phyloP scores from a whole-genome alignment of 2,329 filamentous ascomycete genomes.

The Talaromyces sp. region DNA sequence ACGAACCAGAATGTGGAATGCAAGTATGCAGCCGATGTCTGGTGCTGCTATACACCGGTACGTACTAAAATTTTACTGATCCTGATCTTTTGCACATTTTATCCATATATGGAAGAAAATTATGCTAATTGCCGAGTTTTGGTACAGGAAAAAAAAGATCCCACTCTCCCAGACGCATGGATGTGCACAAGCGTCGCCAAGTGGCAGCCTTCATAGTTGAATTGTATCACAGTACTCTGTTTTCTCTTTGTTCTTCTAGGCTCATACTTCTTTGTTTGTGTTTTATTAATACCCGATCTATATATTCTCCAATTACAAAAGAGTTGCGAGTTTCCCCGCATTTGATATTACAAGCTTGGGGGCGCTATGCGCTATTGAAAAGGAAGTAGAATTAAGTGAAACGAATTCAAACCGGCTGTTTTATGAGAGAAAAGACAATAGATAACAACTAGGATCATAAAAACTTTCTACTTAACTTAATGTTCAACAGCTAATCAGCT shows the following conservation, averaged over 20 bases:
- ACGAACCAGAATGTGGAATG: constrained; percentile 9
- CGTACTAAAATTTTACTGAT: neutral
- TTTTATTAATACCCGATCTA: too few species aligned
- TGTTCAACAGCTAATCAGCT: too few species aligned
- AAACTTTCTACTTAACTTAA: too few species aligned
- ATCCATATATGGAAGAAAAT: neutral
- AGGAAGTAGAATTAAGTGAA: too few species aligned
- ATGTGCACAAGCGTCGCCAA: constrained; percentile 10
- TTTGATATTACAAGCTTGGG: too few species aligned
- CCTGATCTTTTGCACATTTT: neutral
- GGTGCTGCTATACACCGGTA: constrained; percentile 12
- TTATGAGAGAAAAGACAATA: too few species aligned
- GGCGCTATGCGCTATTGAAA: too few species aligned
- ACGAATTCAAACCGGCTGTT: too few species aligned
- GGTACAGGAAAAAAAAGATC: neutral
- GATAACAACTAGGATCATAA: too few species aligned
- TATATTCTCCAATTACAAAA: too few species aligned
- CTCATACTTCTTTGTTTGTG: too few species aligned
- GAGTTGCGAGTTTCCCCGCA: too few species aligned
- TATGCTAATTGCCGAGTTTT: neutral
- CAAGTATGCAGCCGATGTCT: constrained; percentile 9
- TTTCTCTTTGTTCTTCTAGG: neutral
- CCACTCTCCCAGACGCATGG: constrained; percentile 3
- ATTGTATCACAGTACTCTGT: neutral
- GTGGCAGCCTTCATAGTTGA: constrained; percentile 4